Evolutionary conservation across 2,329 filamentous ascomycete species (phyloP).

Genomic region (Aspergillus sp.): DNA sequence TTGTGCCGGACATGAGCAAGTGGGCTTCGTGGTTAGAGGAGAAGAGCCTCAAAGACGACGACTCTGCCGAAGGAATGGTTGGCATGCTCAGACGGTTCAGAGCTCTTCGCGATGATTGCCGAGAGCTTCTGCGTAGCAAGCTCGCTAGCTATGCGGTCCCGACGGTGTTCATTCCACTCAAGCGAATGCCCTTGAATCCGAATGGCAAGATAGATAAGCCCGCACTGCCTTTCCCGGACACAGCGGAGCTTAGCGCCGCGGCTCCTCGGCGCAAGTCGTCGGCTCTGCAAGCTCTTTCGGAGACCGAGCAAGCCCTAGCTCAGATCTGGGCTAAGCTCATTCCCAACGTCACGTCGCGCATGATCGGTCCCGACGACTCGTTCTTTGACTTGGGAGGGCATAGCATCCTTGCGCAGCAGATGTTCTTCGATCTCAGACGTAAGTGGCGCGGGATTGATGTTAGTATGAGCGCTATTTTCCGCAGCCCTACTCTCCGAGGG

Average conservation of each 20-base stretch:
- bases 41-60: slow-evolving; percentile 44
- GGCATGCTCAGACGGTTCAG: slow-evolving; percentile 53
- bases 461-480: slow-evolving; percentile 61
- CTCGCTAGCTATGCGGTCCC: slow-evolving; percentile 69
- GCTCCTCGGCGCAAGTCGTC: slow-evolving; percentile 43
- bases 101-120: slow-evolving; percentile 49
- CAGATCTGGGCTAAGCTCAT: slow-evolving; percentile 66
- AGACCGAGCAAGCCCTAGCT: slow-evolving; percentile 60
- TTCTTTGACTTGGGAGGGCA: slow-evolving; percentile 80
- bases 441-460: slow-evolving; percentile 56
- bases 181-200: slow-evolving; percentile 69
- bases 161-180: slow-evolving; percentile 61
- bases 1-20: slow-evolving; percentile 69
- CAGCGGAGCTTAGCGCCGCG: slow-evolving; percentile 53
- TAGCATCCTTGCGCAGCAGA: slow-evolving; percentile 69
- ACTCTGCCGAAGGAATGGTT: slow-evolving; percentile 42
- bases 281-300: slow-evolving; percentile 36
- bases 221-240: slow-evolving; percentile 70
- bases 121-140: slow-evolving; percentile 61
- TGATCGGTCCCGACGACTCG: slow-evolving; percentile 50
- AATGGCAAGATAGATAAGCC: slow-evolving; percentile 78
- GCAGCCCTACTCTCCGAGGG: slow-evolving; percentile 52
- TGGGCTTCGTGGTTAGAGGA: slow-evolving; percentile 61
- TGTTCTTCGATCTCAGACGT: slow-evolving; percentile 61
- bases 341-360: slow-evolving; percentile 55